phyloP scores from a whole-genome alignment of 1,139 yeast species.

The Nakaseomyces nivariensis region DNA sequence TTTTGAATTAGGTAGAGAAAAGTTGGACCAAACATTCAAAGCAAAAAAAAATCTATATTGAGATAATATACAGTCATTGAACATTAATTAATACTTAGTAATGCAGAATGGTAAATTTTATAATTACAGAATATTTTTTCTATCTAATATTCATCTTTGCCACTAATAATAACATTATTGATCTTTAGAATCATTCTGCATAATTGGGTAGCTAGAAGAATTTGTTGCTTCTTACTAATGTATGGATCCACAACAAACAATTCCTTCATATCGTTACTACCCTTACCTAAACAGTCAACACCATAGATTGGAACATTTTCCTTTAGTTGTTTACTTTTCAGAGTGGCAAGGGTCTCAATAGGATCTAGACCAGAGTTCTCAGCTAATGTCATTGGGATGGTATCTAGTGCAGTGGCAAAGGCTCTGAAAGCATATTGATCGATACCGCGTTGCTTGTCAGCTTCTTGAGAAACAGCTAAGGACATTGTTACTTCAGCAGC shows the following conservation, averaged over 20 bases:
- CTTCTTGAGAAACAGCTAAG: slow-evolving; percentile 81
- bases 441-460: slow-evolving; percentile 86
- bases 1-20: too few relatives aligned
- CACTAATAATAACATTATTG: slow-evolving; percentile 89
- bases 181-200: slow-evolving; percentile 96
- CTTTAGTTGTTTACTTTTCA: slow-evolving; percentile 77
- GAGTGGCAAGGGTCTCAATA: slow-evolving; percentile 73
- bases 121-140: not conserved
- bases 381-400: slow-evolving; percentile 88
- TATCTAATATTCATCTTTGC: slow-evolving; percentile 60
- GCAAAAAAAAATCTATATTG: not conserved
- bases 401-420: slow-evolving; percentile 81
- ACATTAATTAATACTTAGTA: not conserved
- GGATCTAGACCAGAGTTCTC: slow-evolving; percentile 95
- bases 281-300: slow-evolving; percentile 86
- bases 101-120: slow-evolving; percentile 1
- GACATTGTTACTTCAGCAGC: slow-evolving; percentile 95
- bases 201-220: slow-evolving; percentile 87
- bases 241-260: slow-evolving; percentile 92
- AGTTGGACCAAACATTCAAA: too few relatives aligned
- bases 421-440: slow-evolving; percentile 98
- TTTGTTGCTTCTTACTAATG: slow-evolving; percentile 94
- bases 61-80: not conserved
- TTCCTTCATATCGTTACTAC: slow-evolving; percentile 85
- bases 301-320: slow-evolving; percentile 69